A percentile compares a stretch with the other conserved stretches of the same genome.
Evolutionary conservation across 768 basidiomycete species (phyloP).

Genomic region (Amyloporia xantha): DNA sequence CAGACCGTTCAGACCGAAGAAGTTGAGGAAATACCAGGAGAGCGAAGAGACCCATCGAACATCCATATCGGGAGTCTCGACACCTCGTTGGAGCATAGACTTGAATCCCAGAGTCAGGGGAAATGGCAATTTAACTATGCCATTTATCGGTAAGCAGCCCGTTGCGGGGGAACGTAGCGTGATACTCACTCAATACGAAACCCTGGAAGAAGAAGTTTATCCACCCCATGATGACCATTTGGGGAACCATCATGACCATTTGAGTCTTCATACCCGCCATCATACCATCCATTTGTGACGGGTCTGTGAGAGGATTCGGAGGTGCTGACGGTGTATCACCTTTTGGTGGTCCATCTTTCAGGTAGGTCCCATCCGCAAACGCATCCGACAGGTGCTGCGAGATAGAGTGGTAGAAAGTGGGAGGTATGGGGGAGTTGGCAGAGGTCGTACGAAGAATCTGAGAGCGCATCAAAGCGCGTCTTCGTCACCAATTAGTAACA

Average conservation of each 20-base stretch:
- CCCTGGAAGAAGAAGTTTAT: conserved; percentile 99
- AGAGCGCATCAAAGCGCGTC: conserved; percentile 75
- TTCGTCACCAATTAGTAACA: conserved; percentile 19
- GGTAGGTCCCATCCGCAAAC: conserved; percentile 70
- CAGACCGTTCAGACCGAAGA: conserved; percentile 93
- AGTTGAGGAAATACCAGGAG: conserved; percentile 99
- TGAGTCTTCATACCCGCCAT: conserved; percentile 99
- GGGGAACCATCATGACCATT: conserved; percentile 97
- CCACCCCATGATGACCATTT: conserved; percentile 99
- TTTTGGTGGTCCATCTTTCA: conserved; percentile 78
- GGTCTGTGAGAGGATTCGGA: conserved; percentile 83
- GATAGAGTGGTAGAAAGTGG: conserved; percentile 63
- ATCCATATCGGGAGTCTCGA: conserved; percentile 94
- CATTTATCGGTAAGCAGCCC: not conserved
- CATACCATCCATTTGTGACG: conserved; percentile 94
- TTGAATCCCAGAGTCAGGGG: conserved; percentile 96
- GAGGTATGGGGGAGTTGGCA: conserved; percentile 74
- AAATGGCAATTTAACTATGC: conserved; percentile 89
- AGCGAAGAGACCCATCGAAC: conserved; percentile 98
- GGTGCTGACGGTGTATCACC: conserved; percentile 47
- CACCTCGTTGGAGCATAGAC: conserved; percentile 93
- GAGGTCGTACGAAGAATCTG: conserved; percentile 81
- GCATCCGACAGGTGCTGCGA: conserved; percentile 68
- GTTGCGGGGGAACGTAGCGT: not conserved
- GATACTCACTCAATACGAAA: conserved; percentile 86